These are phyloP conservation scores for Paramarasmius palmivorus DNA, from an alignment of 1,284 basidiomycete genomes.

Conservation along the genomic window DNA sequence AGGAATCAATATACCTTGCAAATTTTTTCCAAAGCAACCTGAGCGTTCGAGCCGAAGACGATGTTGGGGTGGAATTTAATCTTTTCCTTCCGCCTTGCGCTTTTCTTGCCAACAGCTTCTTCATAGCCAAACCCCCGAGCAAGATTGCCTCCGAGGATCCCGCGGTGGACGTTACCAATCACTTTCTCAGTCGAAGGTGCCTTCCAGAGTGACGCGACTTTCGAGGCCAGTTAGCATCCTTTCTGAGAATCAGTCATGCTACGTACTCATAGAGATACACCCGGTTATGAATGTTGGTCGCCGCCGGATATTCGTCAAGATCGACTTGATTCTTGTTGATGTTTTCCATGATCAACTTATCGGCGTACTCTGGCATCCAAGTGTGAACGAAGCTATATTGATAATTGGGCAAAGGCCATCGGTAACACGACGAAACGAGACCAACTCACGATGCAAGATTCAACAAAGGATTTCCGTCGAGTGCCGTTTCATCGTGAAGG, in stretches of 20 bases:
- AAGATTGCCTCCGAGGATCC: conserved; percentile 78
- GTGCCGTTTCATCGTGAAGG: conserved; percentile 59
- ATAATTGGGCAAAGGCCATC: neutral
- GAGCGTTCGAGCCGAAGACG: conserved; percentile 66
- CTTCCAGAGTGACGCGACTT: conserved; percentile 73
- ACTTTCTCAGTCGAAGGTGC: conserved; percentile 56
- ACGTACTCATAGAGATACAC: conserved; percentile 57
- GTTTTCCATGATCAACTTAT: conserved; percentile 60
- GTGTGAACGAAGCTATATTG: conserved; percentile 49
- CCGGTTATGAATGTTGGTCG: conserved; percentile 56
- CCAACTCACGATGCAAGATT: conserved; percentile 57
- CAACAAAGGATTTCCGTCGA: conserved; percentile 67
- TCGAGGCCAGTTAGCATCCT: neutral
- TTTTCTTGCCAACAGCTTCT: conserved; percentile 74
- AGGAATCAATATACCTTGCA: conserved; percentile 31
- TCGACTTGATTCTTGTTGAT: conserved; percentile 70
- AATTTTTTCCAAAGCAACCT: conserved; percentile 73
- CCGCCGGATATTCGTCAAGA: conserved; percentile 72
- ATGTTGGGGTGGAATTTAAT: conserved; percentile 58
- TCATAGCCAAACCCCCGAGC: conserved; percentile 74
- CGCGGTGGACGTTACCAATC: conserved; percentile 71
- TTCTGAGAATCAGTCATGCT: neutral
- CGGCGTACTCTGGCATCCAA: conserved; percentile 61
- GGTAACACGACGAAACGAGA: neutral
- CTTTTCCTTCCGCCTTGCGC: conserved; percentile 65